Evolutionary conservation across 352 stramenopile species (phyloP).

Genomic region (Hyaloperonospora arabidopsidis): DNA sequence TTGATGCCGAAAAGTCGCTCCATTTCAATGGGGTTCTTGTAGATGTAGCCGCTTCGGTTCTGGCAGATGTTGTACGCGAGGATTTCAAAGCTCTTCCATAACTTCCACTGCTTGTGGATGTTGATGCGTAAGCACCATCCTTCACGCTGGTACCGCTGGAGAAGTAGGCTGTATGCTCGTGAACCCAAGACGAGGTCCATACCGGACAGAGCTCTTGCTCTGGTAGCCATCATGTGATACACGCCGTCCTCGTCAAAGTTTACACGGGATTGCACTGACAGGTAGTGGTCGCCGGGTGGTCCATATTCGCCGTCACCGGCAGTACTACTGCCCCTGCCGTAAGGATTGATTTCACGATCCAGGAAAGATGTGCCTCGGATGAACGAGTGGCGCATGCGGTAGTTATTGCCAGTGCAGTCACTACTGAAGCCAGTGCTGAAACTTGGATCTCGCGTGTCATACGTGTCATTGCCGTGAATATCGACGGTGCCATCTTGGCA

Average conservation of each 20-base stretch:
- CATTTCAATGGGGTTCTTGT: slow-evolving; percentile 85
- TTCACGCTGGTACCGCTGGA: slow-evolving; percentile 74
- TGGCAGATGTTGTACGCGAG: slow-evolving; percentile 86
- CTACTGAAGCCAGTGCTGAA: slow-evolving; percentile 16
- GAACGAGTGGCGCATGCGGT: slow-evolving; percentile 28
- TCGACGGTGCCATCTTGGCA: slow-evolving; percentile 23
- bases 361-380: slow-evolving; percentile 22
- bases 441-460: slow-evolving; percentile 14
- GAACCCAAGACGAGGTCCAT: slow-evolving; percentile 75
- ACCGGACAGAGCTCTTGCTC: slow-evolving; percentile 41
- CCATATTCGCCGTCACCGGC: slow-evolving; percentile 15
- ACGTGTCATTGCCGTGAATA: slow-evolving; percentile 23
- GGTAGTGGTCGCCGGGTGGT: slow-evolving; percentile 20
- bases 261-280: slow-evolving; percentile 12
- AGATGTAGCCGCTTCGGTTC: slow-evolving; percentile 79
- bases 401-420: slow-evolving; percentile 11
- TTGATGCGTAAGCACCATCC: slow-evolving; percentile 77
- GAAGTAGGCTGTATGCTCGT: slow-evolving; percentile 58
- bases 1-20: slow-evolving; percentile 63
- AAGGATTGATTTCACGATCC: slow-evolving; percentile 12
- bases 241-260: slow-evolving; percentile 9
- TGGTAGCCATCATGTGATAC: slow-evolving; percentile 26
- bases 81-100: slow-evolving; percentile 86
- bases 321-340: slow-evolving; percentile 16
- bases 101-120: slow-evolving; percentile 70